Conservation (phyloP, 2,329 filamentous ascomycete species). For the Cladosporium sp. region DNA sequence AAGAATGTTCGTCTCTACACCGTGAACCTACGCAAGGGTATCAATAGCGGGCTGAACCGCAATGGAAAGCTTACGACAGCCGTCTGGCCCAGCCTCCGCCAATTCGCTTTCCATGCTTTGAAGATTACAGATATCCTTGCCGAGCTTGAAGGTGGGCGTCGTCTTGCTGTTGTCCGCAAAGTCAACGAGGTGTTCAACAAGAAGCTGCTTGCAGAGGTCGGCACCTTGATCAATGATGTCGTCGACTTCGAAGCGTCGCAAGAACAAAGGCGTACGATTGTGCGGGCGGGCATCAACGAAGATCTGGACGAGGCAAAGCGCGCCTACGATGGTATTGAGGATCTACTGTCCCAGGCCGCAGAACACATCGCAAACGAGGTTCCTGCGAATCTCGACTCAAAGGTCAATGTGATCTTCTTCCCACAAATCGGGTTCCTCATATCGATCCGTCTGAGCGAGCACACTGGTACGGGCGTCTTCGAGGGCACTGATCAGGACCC, state of each 20-base stretch:
- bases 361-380: constrained; percentile 63
- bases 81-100: constrained; percentile 68
- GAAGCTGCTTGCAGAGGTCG: constrained; percentile 62
- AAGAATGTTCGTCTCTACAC: constrained; percentile 73
- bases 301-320: constrained; percentile 77
- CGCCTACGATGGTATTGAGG: constrained; percentile 74
- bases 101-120: constrained; percentile 71
- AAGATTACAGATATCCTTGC: constrained; percentile 66
- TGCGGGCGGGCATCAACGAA: constrained; percentile 69
- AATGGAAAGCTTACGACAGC: constrained; percentile 61
- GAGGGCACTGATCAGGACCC: constrained; percentile 59
- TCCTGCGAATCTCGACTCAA: constrained; percentile 56
- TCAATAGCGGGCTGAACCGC: constrained; percentile 56
- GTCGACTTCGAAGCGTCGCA: constrained; percentile 80
- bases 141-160: constrained; percentile 57
- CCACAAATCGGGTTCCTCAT: constrained; percentile 91
- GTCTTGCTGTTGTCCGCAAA: constrained; percentile 56
- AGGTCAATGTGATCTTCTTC: constrained; percentile 80
- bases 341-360: constrained; percentile 68
- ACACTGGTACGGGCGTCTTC: constrained; percentile 61
- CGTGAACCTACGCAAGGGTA: constrained; percentile 72
- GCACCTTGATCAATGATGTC: constrained; percentile 68
- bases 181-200: constrained; percentile 62
- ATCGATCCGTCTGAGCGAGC: constrained; percentile 64
- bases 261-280: constrained; percentile 68